A percentile compares a stretch with the other conserved stretches of the same genome.
These are phyloP conservation scores for Suillus clintonianus DNA, from an alignment of 768 basidiomycete species.

Conservation along the genomic window DNA sequence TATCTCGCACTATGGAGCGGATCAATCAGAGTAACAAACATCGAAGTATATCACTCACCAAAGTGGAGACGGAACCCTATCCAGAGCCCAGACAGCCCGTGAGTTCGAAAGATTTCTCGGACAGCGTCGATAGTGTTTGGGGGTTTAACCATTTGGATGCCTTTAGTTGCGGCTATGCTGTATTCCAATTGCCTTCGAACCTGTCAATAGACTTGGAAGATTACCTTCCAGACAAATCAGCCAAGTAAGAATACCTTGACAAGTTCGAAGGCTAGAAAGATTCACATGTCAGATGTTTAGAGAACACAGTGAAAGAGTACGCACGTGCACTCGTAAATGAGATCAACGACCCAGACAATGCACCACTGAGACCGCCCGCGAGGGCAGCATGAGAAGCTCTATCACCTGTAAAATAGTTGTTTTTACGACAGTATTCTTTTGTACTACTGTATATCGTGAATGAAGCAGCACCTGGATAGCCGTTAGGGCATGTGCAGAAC, in stretches of 20 bases:
- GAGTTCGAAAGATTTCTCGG: slow-evolving; percentile 68
- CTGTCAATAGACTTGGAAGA: slow-evolving; percentile 39
- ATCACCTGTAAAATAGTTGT: slow-evolving; percentile 59
- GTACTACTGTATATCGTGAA: slow-evolving; percentile 90
- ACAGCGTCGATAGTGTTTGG: slow-evolving; percentile 81
- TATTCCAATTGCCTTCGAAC: slow-evolving; percentile 91
- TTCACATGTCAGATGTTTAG: slow-evolving; percentile 16
- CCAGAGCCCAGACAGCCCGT: slow-evolving; percentile 69
- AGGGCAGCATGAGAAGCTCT: slow-evolving; percentile 69
- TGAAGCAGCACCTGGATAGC: slow-evolving; percentile 71
- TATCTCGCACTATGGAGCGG: slow-evolving; percentile 71
- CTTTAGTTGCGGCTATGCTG: slow-evolving; percentile 82
- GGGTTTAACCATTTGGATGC: slow-evolving; percentile 67
- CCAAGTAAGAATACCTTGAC: slow-evolving; percentile 68
- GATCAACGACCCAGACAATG: slow-evolving; percentile 86
- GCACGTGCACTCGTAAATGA: slow-evolving; percentile 87
- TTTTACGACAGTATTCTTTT: slow-evolving; percentile 68
- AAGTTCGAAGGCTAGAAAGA: slow-evolving; percentile 86
- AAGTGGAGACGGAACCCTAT: slow-evolving; percentile 89
- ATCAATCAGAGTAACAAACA: background rate
- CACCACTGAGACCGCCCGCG: slow-evolving; percentile 82
- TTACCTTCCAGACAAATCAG: background rate
- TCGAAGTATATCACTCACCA: slow-evolving; percentile 43
- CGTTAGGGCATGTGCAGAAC: slow-evolving; percentile 8
- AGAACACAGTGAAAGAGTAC: slow-evolving; percentile 33